Evolutionary conservation across 2,329 filamentous ascomycete species (phyloP).

Genomic region (Boeremia exigua): DNA sequence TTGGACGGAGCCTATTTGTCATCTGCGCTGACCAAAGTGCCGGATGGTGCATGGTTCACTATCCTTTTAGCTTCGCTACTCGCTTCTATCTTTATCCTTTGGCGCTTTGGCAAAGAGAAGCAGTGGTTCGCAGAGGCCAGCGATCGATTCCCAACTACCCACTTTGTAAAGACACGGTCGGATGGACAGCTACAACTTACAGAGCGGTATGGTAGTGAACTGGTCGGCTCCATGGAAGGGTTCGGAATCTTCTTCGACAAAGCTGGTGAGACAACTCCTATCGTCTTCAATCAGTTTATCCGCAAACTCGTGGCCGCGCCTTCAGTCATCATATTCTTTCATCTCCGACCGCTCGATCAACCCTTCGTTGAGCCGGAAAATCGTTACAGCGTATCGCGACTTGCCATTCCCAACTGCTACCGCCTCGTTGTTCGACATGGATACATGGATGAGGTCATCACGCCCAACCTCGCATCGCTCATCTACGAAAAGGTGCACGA

Average conservation of each 20-base stretch:
- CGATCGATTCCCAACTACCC: conserved; percentile 59
- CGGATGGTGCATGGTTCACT: conserved; percentile 80
- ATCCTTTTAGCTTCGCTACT: conserved; percentile 68
- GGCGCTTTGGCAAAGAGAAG: conserved; percentile 79
- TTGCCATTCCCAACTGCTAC: conserved; percentile 68
- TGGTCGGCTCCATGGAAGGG: conserved; percentile 54
- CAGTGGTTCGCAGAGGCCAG: conserved; percentile 74
- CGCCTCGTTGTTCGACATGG: conserved; percentile 73
- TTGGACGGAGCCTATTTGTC: conserved; percentile 75
- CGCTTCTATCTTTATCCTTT: conserved; percentile 71
- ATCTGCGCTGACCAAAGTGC: conserved; percentile 73
- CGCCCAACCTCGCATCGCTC: conserved; percentile 61
- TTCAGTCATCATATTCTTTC: conserved; percentile 74
- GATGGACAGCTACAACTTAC: conserved; percentile 48
- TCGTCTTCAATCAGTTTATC: conserved; percentile 74
- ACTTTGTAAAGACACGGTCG: conserved; percentile 48
- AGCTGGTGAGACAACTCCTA: conserved; percentile 67
- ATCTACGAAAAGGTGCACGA: conserved; percentile 65
- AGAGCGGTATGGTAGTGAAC: conserved; percentile 45
- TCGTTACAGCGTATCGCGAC: conserved; percentile 55
- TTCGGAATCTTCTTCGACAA: conserved; percentile 82
- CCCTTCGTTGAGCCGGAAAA: conserved; percentile 55
- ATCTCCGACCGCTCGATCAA: conserved; percentile 67
- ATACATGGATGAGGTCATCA: conserved; percentile 74
- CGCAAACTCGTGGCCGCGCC: conserved; percentile 72